Evolutionary conservation across 1,139 yeast genomes (phyloP), one percentile per base, ranked within the genome.

Genomic region (Taphrina wiesneri): DNA sequence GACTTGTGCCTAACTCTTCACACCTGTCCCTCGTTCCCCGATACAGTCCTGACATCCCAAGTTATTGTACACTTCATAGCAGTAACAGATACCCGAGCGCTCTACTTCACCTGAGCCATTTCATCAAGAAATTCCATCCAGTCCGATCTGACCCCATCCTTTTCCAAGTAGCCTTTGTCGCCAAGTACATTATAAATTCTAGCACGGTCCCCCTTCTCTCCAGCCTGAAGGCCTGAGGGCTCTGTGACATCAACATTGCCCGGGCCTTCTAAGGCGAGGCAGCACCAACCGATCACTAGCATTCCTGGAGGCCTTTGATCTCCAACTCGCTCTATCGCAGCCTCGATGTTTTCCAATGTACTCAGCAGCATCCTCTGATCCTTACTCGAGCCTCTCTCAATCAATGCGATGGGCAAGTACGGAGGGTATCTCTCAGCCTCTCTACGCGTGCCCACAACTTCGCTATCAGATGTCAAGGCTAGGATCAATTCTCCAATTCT

Each of bases 331-430:
- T 87, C 88, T 1, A 91, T 84, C 0, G 95, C 96, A 36, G 81
- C 85, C 0, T 86, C 87, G 1, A 91, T 84, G 69, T 86, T 78
- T 60, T 81, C 80, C 63, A 93, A 77, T 1, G 85, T 82, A 0
- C 97, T 89, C 70, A 96, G 80, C 3, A 92, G 86, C 13, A 92
- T 81, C 67, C 99, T 78, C 77, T 93, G 97, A 74, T 92, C 99
- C 0, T 95, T 92, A 75, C 97, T 90, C 21, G 95, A 87, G 0
- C 97, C 96, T 68, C 97, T 81, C 75, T 93, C 99, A 1, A 92
- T 85, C 21, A 92, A 86, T 1, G 95, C 92, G 54, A 88, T 90
- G 0, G 97, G 97, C 15, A 88, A 80, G 19, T 82, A 78, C 0
- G 81, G 77, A 63, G 86, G 87, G 97, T 97, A 93, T 0, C 80